These are phyloP conservation scores for Melanomma pulvis-pyrius DNA, from an alignment of 495 filamentous ascomycete genomes.

Conservation along the genomic window DNA sequence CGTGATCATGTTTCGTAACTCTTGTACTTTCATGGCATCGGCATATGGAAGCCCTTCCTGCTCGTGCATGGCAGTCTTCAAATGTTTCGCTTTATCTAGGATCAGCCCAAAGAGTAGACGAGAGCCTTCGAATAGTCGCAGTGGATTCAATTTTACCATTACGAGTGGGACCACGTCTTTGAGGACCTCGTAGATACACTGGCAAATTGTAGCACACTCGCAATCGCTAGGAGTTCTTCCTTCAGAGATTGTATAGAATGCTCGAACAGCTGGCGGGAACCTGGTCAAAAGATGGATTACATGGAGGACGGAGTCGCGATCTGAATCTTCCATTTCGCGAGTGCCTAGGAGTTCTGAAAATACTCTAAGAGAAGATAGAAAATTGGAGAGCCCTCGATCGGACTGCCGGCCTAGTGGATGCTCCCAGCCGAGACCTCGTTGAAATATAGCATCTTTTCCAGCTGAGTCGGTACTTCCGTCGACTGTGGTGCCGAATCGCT, in stretches of 20 bases:
- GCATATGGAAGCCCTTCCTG: conserved; percentile 27
- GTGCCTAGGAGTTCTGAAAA: conserved; percentile 34
- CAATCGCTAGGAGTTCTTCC: conserved; percentile 34
- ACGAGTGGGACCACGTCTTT: conserved; percentile 37
- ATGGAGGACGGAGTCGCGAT: conserved; percentile 42
- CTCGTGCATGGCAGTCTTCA: conserved; percentile 32
- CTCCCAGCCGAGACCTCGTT: conserved; percentile 28
- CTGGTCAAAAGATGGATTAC: conserved; percentile 37
- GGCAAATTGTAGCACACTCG: conserved; percentile 39
- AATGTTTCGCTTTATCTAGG: conserved; percentile 41
- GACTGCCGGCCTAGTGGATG: conserved; percentile 27
- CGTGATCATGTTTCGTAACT: conserved; percentile 39
- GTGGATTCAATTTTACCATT: conserved; percentile 32
- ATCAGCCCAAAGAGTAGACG: conserved; percentile 43
- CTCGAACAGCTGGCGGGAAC: conserved; percentile 41
- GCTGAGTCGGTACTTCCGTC: not conserved
- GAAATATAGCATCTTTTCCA: conserved; percentile 40
- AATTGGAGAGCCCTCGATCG: conserved; percentile 41
- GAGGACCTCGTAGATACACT: conserved; percentile 38
- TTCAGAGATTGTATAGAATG: conserved; percentile 40
- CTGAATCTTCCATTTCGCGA: conserved; percentile 32
- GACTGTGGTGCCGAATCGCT: conserved; percentile 13
- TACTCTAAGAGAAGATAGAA: conserved; percentile 42
- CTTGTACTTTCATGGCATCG: conserved; percentile 35
- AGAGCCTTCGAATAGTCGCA: conserved; percentile 40